Conservation (phyloP, 2,329 filamentous ascomycete species). For the Parastagonospora nodorum region DNA sequence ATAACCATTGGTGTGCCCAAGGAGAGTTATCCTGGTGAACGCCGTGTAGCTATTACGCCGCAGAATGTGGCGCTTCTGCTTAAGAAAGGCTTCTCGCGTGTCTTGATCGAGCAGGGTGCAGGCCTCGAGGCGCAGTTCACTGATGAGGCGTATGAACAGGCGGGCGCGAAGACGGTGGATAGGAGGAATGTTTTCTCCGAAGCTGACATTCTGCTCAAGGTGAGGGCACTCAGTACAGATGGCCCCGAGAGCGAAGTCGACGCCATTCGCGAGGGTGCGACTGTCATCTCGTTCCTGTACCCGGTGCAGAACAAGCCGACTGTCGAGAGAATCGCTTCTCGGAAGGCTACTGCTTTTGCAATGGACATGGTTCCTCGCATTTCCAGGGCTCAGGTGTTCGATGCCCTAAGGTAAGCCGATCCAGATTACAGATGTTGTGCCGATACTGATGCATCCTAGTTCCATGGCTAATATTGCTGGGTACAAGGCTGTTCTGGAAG, state of each 20-base stretch:
- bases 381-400: slow-evolving; percentile 85
- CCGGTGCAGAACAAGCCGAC: slow-evolving; percentile 78
- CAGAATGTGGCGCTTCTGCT: slow-evolving; percentile 80
- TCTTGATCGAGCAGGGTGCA: slow-evolving; percentile 82
- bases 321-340: slow-evolving; percentile 72
- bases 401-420: slow-evolving; percentile 64
- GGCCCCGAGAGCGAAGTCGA: slow-evolving; percentile 68
- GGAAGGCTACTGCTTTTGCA: slow-evolving; percentile 77
- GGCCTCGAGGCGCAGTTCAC: slow-evolving; percentile 76
- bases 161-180: slow-evolving; percentile 78
- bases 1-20: slow-evolving; percentile 79
- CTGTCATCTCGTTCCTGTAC: slow-evolving; percentile 82
- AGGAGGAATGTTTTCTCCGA: slow-evolving; percentile 71
- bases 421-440: not conserved
- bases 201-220: slow-evolving; percentile 82
- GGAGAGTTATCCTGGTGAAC: slow-evolving; percentile 79
- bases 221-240: slow-evolving; percentile 71
- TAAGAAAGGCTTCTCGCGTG: slow-evolving; percentile 80
- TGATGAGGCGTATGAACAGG: slow-evolving; percentile 76
- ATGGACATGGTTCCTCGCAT: slow-evolving; percentile 95
- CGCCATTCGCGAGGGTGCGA: slow-evolving; percentile 69
- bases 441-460: slow-evolving; percentile 51
- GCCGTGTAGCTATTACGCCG: slow-evolving; percentile 82
- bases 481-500: slow-evolving; percentile 89
- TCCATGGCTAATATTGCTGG: slow-evolving; percentile 95